phyloP scores from a whole-genome alignment of 805 yeast genomes.

The Ogataea methanolica region DNA sequence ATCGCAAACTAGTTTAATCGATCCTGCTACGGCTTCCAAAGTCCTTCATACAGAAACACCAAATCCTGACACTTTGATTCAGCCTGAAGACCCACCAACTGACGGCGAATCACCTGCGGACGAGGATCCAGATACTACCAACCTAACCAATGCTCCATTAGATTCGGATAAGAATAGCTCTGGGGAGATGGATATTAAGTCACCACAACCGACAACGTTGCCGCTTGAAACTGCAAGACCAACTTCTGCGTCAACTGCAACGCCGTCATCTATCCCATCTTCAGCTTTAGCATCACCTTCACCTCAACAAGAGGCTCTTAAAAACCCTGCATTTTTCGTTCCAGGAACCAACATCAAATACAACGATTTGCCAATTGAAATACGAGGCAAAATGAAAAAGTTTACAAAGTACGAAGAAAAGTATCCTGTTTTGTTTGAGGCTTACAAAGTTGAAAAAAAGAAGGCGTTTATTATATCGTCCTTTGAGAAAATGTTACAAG shows the following conservation, averaged over 20 bases:
- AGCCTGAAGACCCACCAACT: conserved; percentile 37
- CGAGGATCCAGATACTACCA: not conserved
- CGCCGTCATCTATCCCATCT: conserved; percentile 4
- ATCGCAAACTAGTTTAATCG: conserved; percentile 10
- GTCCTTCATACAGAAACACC: conserved; percentile 44
- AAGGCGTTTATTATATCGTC: conserved; percentile 52
- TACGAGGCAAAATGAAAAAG: conserved; percentile 63
- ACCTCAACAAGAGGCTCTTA: not conserved
- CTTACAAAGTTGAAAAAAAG: conserved; percentile 77
- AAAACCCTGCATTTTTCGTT: conserved; percentile 4
- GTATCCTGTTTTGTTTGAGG: conserved; percentile 79
- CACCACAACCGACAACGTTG: not conserved
- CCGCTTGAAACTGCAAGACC: not conserved
- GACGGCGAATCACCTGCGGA: not conserved
- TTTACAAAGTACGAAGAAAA: conserved; percentile 85
- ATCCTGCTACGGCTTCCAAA: conserved; percentile 25
- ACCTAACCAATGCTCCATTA: not conserved
- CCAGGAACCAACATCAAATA: conserved; percentile 30
- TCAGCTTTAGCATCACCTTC: conserved; percentile 11
- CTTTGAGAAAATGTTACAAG: conserved; percentile 70
- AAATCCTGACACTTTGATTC: conserved; percentile 38
- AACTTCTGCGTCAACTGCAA: not conserved
- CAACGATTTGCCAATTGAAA: conserved; percentile 47
- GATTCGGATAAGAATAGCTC: not conserved
- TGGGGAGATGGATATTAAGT: too few relatives aligned